Evolutionary conservation across 106 monocot genomes (phyloP), one percentile per base, ranked within the genome.

Genomic region (Dactylorhiza incarnata): DNA sequence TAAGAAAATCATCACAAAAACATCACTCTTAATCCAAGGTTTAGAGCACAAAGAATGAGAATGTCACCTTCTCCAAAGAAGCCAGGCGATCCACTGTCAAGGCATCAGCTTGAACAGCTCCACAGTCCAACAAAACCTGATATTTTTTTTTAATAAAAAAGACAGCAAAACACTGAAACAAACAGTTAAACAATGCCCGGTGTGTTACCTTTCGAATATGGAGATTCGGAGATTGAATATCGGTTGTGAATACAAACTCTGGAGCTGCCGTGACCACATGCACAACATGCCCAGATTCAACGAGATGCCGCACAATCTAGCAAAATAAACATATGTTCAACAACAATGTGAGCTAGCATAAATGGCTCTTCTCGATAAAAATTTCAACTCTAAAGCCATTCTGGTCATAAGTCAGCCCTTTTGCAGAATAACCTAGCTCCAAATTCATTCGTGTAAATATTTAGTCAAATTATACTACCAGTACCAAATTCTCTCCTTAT

Each of bases 221-320:
- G 23, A 94, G 87, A 74, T 86, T 88, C 17, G 84, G 85, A 67
- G 94, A 94, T 48, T 85, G 80, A 72, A 94, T 87, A 45, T 90
- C 94, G 9, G 84, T 91, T 52, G 94, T 94, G 73, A 94, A 94
- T 50, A 94, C 91, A 81, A 94, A 94, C 9, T 90, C 84, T 24
- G 94, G 94, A 50, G 88, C 90, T 61, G 86, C 94, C 9, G 94
- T 91, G 10, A 91, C 90, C 20, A 88, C 90, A 78, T 94, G 84
- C 46, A 94, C 94, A 67, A 83, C 88, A 71, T 94, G 94, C 45
- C 87, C 90, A 46, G 87, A 82, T 14, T 79, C 84, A 76, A 88
- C 77, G 0, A 93, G 88, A 83, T 93, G 89, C 49, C 93, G 78
- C 3, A 86, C 87, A 48, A 93, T 87, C 93, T 93, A 80, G 72